These are phyloP conservation scores for Iodosphaeria phyllophila DNA, from an alignment of 2,329 filamentous ascomycete genomes.

Conservation along the genomic window DNA sequence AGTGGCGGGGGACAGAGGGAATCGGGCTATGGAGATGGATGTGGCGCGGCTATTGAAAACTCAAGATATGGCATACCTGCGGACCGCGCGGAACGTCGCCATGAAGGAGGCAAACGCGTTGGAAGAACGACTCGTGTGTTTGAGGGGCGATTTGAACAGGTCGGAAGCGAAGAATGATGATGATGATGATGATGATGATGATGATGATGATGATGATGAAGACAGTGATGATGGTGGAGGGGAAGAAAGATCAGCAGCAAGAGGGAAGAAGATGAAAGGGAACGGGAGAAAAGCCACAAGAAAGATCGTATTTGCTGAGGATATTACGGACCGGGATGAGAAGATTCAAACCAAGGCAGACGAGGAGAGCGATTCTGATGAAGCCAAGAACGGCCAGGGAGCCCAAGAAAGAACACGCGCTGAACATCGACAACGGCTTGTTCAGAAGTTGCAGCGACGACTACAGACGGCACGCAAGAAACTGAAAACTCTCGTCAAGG, in stretches of 20 bases:
- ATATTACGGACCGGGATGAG: conserved; percentile 7
- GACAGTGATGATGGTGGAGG: conserved; percentile 11
- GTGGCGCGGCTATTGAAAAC: conserved; percentile 47
- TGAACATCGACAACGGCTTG: conserved; percentile 21
- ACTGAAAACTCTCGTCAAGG: conserved; percentile 31
- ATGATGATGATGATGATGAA: conserved; percentile 12
- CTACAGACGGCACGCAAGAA: conserved; percentile 33
- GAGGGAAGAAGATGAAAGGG: conserved; percentile 20
- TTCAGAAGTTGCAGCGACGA: conserved; percentile 25
- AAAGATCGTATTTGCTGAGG: conserved; percentile 17
- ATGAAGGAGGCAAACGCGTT: conserved; percentile 36
- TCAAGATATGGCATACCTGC: conserved; percentile 46
- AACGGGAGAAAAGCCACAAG: no score
- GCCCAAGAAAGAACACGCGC: conserved; percentile 15
- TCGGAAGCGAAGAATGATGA: no score
- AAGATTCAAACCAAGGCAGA: conserved; percentile 3
- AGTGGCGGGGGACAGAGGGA: conserved; percentile 37
- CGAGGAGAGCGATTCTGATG: conserved; percentile 15
- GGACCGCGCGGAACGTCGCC: conserved; percentile 41
- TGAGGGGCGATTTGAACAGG: no score
- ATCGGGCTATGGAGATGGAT: conserved; percentile 33
- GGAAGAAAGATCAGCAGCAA: conserved; percentile 7
- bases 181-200: conserved; percentile 8
- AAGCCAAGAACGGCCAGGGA: conserved; percentile 14
- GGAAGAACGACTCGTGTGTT: conserved; percentile 32